These are phyloP conservation scores for Heterobasidion annosum DNA, from an alignment of 1,284 basidiomycete species.

Conservation along the genomic window DNA sequence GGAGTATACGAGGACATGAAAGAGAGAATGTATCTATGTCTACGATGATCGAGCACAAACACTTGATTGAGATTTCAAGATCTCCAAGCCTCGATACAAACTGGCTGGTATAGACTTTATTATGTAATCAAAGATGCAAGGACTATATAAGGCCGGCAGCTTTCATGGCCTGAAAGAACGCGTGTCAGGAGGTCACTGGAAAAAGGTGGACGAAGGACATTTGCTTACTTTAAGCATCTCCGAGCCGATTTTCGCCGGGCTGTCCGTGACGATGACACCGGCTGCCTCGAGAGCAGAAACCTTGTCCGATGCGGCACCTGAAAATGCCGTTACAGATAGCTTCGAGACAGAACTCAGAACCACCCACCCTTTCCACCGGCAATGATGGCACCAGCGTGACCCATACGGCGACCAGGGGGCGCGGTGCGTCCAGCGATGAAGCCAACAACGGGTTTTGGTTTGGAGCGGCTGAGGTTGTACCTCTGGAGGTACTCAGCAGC, in stretches of 20 bases:
- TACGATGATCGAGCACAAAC: too few relatives aligned
- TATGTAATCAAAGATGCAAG: conserved; percentile 1
- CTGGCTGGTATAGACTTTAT: background rate
- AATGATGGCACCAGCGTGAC: conserved; percentile 97
- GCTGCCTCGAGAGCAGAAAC: conserved; percentile 91
- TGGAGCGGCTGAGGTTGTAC: conserved; percentile 84
- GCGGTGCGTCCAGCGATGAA: conserved; percentile 98
- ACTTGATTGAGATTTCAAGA: too few relatives aligned
- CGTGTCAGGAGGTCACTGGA: conserved; percentile 1
- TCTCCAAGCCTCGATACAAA: background rate
- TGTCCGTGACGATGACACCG: conserved; percentile 90
- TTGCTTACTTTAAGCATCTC: conserved; percentile 75
- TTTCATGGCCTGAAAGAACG: conserved; percentile 62
- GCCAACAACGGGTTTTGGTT: conserved; percentile 94
- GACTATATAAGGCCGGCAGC: conserved; percentile 60
- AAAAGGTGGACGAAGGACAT: background rate
- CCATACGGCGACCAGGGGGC: conserved; percentile 97
- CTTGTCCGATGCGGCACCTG: conserved; percentile 91
- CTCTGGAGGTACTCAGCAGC: conserved; percentile 93
- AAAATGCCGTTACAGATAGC: background rate
- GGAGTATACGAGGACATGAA: conserved; percentile 23
- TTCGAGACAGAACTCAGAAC: background rate
- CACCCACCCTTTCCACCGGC: conserved; percentile 86
- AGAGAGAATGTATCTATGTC: too few relatives aligned
- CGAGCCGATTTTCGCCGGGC: conserved; percentile 89